These are phyloP conservation scores for Poa pratensis DNA, from an alignment of 176 grass and related monocot genomes.

Conservation along the genomic window DNA sequence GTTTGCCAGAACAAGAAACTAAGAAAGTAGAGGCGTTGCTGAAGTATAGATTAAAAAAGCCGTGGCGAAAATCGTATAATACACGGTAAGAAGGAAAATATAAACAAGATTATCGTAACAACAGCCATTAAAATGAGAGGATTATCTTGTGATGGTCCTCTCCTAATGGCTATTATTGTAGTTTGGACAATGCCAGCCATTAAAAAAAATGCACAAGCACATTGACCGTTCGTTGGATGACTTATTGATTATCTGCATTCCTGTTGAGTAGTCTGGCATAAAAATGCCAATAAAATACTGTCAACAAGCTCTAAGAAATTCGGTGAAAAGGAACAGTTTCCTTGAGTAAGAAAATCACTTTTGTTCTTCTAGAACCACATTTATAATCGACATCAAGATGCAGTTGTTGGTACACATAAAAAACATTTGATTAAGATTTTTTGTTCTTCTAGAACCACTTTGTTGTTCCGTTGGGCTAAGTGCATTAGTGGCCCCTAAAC, in stretches of 20 bases:
- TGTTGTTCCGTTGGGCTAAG: not conserved
- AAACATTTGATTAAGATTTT: not conserved
- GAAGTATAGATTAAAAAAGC: not conserved
- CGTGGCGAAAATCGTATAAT: not conserved
- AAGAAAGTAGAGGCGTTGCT: not conserved
- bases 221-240: not conserved
- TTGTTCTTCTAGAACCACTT: constrained; percentile 20
- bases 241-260: not conserved
- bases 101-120: not conserved
- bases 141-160: not conserved
- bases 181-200: not conserved
- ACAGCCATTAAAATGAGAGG: not conserved
- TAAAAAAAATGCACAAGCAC: not conserved
- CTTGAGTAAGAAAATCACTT: not conserved
- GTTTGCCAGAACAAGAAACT: too few species aligned
- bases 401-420: not conserved
- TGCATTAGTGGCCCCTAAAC: not conserved
- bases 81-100: not conserved
- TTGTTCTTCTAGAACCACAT: too few species aligned
- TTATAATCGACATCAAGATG: too few species aligned
- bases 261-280: not conserved
- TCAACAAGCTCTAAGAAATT: constrained; percentile 5
- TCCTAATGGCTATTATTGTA: constrained; percentile 5
- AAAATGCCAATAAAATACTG: not conserved
- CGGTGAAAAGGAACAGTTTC: not conserved